phyloP scores from a whole-genome alignment of 805 yeast species.

The Kuraishia molischiana region DNA sequence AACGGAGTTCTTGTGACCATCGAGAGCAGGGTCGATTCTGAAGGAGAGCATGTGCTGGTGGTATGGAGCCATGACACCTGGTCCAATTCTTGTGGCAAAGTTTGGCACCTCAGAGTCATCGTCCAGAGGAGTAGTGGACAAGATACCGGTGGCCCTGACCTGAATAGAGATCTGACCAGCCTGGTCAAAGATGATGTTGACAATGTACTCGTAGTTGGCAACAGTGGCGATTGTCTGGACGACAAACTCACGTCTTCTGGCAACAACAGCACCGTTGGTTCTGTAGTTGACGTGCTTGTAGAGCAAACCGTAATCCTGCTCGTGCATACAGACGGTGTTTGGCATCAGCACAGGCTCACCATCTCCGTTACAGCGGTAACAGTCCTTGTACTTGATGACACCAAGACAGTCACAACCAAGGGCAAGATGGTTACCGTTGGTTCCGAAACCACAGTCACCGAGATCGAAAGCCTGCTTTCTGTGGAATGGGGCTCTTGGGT shows the following conservation, averaged over 20 bases:
- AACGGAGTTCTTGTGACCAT: conserved; percentile 71
- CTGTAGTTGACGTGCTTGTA: conserved; percentile 78
- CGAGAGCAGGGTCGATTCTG: conserved; percentile 76
- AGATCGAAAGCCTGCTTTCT: conserved; percentile 82
- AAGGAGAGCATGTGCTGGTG: conserved; percentile 76
- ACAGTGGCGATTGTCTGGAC: conserved; percentile 78
- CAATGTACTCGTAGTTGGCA: conserved; percentile 73
- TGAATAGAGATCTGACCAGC: conserved; percentile 73
- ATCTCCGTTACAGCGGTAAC: conserved; percentile 39
- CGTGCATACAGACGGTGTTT: conserved; percentile 73
- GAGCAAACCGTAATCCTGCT: conserved; percentile 66
- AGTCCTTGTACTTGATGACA: conserved; percentile 64
- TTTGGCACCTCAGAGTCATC: conserved; percentile 49
- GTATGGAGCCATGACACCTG: conserved; percentile 74
- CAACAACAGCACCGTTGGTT: conserved; percentile 58
- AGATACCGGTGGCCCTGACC: conserved; percentile 79
- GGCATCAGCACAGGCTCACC: conserved; percentile 59
- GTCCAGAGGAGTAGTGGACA: conserved; percentile 78
- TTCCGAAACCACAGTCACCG: conserved; percentile 82
- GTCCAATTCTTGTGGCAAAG: conserved; percentile 70
- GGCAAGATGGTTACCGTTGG: conserved; percentile 53
- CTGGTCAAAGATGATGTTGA: conserved; percentile 64
- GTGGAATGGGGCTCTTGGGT: conserved; percentile 75
- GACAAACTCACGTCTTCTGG: conserved; percentile 71
- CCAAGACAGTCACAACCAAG: conserved; percentile 83